Percentiles rank a stretch among this genome's conserved stretches.
phyloP scores from a whole-genome alignment of 495 filamentous ascomycete genomes.

The Daldinia bambusicola region DNA sequence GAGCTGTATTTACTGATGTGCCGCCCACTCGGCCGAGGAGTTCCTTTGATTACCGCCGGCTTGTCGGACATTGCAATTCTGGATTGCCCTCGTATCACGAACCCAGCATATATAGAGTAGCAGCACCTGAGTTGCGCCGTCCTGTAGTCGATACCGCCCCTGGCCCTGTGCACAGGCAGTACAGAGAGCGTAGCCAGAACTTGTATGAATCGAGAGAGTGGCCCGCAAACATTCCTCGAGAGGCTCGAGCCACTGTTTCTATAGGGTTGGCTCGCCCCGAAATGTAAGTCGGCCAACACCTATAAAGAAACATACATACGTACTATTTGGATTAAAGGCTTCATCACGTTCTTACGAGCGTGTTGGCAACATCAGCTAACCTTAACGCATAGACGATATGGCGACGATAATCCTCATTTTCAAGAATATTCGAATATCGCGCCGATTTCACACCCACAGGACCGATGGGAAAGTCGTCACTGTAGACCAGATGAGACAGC shows the following conservation, averaged over 20 bases:
- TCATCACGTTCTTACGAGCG: neutral
- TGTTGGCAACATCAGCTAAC: constrained; percentile 19
- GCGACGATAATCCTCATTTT: neutral
- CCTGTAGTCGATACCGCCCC: constrained; percentile 9
- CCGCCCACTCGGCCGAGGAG: constrained; percentile 20
- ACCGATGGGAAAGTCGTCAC: constrained; percentile 10
- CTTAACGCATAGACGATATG: constrained; percentile 20
- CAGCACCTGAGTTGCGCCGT: constrained; percentile 3
- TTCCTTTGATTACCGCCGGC: constrained; percentile 24
- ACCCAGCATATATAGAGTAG: constrained; percentile 7
- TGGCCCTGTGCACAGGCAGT: constrained; percentile 7
- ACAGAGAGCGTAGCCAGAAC: constrained; percentile 25
- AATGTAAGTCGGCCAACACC: constrained; percentile 24
- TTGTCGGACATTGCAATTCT: constrained; percentile 3
- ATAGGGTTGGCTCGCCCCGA: constrained; percentile 15
- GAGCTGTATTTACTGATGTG: constrained; percentile 33
- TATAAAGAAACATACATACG: constrained; percentile 3
- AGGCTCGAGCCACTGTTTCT: constrained; percentile 10
- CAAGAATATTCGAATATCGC: constrained; percentile 8
- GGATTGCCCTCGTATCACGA: constrained; percentile 22
- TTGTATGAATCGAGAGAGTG: constrained; percentile 19
- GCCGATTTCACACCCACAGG: constrained; percentile 1
- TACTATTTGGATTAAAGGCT: neutral
- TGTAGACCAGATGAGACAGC: constrained; percentile 5
- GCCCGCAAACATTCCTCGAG: constrained; percentile 11